Percentiles rank a stretch among this genome's conserved stretches.
phyloP scores from a whole-genome alignment of 176 grass and related monocot genomes.

The Eremochloa ophiuroides region DNA sequence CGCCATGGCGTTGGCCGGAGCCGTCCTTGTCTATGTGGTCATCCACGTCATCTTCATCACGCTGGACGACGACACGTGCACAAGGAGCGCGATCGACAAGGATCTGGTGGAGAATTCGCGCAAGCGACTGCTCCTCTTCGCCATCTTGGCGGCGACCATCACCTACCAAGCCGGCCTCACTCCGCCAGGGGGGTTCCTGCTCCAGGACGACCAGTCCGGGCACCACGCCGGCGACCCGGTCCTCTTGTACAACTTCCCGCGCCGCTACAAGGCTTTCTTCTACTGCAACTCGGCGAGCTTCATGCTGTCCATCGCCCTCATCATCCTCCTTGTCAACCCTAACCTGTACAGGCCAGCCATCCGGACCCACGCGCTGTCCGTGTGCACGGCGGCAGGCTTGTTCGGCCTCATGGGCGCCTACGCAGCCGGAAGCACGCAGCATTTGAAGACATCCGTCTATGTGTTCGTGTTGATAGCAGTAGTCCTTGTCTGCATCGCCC shows the following conservation, averaged over 20 bases:
- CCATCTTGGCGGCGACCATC: constrained; percentile 29
- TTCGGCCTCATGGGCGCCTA: constrained; percentile 13
- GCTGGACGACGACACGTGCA: not conserved
- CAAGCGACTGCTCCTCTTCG: constrained; percentile 35
- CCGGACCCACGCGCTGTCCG: not conserved
- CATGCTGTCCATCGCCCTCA: constrained; percentile 31
- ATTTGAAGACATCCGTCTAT: not conserved
- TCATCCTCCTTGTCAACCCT: constrained; percentile 14
- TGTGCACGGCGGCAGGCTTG: not conserved
- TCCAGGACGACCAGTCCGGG: not conserved
- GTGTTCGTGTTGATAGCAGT: not conserved
- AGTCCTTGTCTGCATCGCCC: not conserved
- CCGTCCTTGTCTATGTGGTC: constrained; percentile 1
- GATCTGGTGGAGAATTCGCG: not conserved
- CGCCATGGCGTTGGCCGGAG: constrained; percentile 3
- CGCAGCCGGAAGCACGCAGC: constrained; percentile 3
- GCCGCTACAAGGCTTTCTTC: not conserved
- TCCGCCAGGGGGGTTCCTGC: constrained; percentile 8
- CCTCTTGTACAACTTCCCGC: not conserved
- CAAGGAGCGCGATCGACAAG: not conserved
- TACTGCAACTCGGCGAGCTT: constrained; percentile 28
- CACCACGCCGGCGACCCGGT: not conserved
- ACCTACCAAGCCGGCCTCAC: constrained; percentile 44
- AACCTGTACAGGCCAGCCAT: constrained; percentile 11
- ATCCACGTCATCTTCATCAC: constrained; percentile 22